phyloP scores from a whole-genome alignment of 176 grass and related monocot genomes.

The Triticum monococcum region DNA sequence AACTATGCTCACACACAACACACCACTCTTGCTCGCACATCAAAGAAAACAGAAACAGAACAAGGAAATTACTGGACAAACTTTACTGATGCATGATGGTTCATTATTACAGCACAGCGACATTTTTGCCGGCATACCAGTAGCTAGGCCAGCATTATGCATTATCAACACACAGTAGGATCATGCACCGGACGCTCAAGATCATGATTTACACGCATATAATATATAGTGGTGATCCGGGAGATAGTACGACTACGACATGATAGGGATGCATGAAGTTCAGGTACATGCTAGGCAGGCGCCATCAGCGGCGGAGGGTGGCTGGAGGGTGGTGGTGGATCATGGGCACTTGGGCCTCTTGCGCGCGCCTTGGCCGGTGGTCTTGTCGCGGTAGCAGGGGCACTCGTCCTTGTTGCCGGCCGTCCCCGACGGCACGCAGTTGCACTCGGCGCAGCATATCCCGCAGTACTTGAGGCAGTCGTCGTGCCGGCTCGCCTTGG shows the following conservation, averaged over 20 bases:
- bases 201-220: neutral
- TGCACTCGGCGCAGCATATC: slow-evolving; percentile 75
- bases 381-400: slow-evolving; percentile 96
- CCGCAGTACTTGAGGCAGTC: slow-evolving; percentile 92
- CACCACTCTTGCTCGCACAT: neutral
- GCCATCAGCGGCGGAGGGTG: neutral
- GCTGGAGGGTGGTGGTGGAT: neutral
- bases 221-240: neutral
- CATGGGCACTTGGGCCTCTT: slow-evolving; percentile 89
- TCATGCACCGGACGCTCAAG: neutral
- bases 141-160: neutral
- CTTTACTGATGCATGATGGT: no score
- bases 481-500: slow-evolving; percentile 77
- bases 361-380: slow-evolving; percentile 52
- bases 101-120: neutral
- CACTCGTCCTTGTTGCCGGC: slow-evolving; percentile 92
- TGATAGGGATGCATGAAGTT: neutral
- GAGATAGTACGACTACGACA: neutral
- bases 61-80: neutral
- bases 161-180: neutral
- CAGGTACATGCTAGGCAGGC: neutral
- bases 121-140: no score
- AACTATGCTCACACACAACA: neutral
- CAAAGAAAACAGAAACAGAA: neutral
- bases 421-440: slow-evolving; percentile 84